Evolutionary conservation across 305 asterid species (phyloP).

Genomic region (Galium porrigens): DNA sequence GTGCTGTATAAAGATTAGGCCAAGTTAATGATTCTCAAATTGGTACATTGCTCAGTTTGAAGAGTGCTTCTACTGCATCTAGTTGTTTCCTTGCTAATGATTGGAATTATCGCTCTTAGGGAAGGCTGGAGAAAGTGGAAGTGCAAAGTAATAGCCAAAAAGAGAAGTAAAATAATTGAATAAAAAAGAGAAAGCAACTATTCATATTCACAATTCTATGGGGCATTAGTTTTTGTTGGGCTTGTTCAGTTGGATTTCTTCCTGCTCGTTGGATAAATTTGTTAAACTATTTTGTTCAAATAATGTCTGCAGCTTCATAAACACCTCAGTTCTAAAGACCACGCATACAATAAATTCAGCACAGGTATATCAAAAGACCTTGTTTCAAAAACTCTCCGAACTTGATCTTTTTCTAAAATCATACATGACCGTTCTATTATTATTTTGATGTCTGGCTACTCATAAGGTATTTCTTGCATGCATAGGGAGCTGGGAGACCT

Average conservation of each 20-base stretch:
- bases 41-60: background rate
- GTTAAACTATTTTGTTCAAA: background rate
- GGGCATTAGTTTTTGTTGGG: background rate
- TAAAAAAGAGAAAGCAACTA: background rate
- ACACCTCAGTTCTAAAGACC: slow-evolving; percentile 55
- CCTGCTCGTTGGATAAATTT: background rate
- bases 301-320: slow-evolving; percentile 63
- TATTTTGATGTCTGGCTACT: background rate
- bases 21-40: background rate
- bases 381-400: background rate
- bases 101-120: background rate
- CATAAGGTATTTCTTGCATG: slow-evolving; percentile 6
- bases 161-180: background rate
- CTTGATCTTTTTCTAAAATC: background rate
- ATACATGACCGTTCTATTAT: background rate
- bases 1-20: background rate
- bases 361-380: slow-evolving; percentile 45
- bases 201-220: background rate
- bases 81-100: background rate
- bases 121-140: background rate
- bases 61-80: background rate
- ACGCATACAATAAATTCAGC: slow-evolving; percentile 91
- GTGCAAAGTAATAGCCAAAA: background rate
- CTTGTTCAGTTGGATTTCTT: background rate
- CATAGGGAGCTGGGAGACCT: slow-evolving; percentile 84